Percentiles rank a stretch among this genome's conserved stretches.
These are phyloP conservation scores for Ascochyta lentis DNA, from an alignment of 2,329 filamentous ascomycete species.

Conservation along the genomic window DNA sequence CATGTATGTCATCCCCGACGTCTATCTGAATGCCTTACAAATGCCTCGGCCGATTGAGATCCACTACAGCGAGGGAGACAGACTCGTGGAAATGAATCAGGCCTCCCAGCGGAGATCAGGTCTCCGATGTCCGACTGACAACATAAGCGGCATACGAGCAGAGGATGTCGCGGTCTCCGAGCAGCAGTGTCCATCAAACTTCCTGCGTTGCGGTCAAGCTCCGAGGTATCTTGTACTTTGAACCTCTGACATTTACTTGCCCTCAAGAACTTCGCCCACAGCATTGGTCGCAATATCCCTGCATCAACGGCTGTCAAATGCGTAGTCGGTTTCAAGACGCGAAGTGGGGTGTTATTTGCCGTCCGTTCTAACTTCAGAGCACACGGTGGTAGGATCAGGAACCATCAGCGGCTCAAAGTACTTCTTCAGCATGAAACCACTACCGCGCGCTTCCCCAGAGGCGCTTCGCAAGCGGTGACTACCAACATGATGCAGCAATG, in stretches of 20 bases:
- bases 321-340: background rate
- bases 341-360: background rate
- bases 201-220: background rate
- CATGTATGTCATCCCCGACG: background rate
- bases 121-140: background rate
- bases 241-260: background rate
- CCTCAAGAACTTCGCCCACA: background rate
- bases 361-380: too few relatives aligned
- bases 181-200: background rate
- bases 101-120: slow-evolving; percentile 1
- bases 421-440: too few relatives aligned
- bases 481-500: background rate
- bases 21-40: background rate
- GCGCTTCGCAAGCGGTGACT: too few relatives aligned
- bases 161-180: background rate
- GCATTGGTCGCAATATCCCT: background rate
- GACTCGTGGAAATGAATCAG: slow-evolving; percentile 7
- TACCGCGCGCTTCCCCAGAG: too few relatives aligned
- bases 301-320: background rate
- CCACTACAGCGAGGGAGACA: background rate
- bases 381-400: too few relatives aligned
- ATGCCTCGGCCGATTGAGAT: background rate
- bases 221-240: background rate
- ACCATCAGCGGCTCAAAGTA: too few relatives aligned
- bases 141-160: background rate